Evolutionary conservation across 768 basidiomycete genomes (phyloP), one percentile per base, ranked within the genome.

Genomic region (Termitomyces sp.): DNA sequence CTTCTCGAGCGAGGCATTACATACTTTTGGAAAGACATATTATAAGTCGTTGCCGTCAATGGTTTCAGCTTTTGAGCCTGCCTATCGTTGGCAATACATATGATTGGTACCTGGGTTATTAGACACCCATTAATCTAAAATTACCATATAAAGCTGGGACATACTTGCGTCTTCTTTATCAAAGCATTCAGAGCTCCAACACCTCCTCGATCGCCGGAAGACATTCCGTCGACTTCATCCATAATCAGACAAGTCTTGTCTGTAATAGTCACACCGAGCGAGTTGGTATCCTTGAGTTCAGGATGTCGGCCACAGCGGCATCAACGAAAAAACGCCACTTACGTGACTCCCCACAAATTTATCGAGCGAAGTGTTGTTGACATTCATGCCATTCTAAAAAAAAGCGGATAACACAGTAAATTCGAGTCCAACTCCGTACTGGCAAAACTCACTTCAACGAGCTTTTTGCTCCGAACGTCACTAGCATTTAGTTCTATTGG

Each of bases 181-280:
- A 99, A 70, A 0, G 87, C 87, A 60, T 94, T 94, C 66, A 99
- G 71, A 6, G 97, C 97, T 29, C 94, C 96, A 1, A 98, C 92
- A 59, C 97, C 97, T 15, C 97, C 97, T 49, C 97, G 83, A 73
- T 99, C 97, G 17, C 97, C 97, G 3, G 92, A 92, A 5, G 94
- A 96, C 96, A 98, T 99, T 1, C 97, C 97, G 66, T 99, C 97
- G 2, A 98, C 96, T 72, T 99, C 97, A 69, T 99, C 97, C 96
- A 99, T 98, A 71, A 99, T 98, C 49, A 99, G 78, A 65, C 94
- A 93, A 0, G 91, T 85, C 71, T 81, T 85, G 67, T 91, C 84
- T 0, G 91, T 94, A 65, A 98, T 86, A 15, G 77, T 70, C 2
- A 96, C 79, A 2, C 91, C 95, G 1, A 84, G 76, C 1, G 85